Evolutionary conservation across 495 filamentous ascomycete genomes (phyloP), one percentile per base, ranked within the genome.

Genomic region (Symbiotaphrina buchneri): DNA sequence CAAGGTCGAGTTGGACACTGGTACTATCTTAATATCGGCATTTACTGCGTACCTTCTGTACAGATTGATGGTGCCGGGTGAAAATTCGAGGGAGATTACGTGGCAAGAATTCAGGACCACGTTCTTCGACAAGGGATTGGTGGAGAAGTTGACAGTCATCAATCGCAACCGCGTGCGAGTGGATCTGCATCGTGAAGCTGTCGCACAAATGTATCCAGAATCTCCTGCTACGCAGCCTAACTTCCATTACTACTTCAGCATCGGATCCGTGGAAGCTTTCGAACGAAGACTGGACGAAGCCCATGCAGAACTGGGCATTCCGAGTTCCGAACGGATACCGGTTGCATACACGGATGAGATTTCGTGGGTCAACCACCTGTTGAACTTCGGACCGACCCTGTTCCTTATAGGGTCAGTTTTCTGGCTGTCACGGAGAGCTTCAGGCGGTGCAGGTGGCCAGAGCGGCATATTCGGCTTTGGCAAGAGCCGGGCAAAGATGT

Each of bases 71-170:
- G 57, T 67, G 30, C 64, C 79, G 18, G 63, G 61, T 8, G 80
- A 91, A 34, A 56, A 56, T 33, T 54, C 61, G 26, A 63, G 65
- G 28, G 84, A 94, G 42, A 93, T 97, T 36, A 94, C 87, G 25
- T 97, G 82, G 79, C 85, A 97, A 56, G 90, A 95, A 49, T 78
- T 95, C 49, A 60, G 73, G 27, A 76, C 68, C 38, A 84, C 81
- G 23, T 95, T 90, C 58, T 61, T 97, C 27, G 83, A 94, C 47
- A 91, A 85, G 54, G 87, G 87, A 24, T 62, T 97, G 28, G 90
- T 97, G 16, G 76, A 94, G 53, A 92, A 78, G 58, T 60, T 97
- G 48, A 75, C 75, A 1, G 71, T 90, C 26, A 55, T 87, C 37
- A 75, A 79, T 34, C 54, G 61, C 32, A 68, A 65, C 37, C 58